Conservation (phyloP, 176 grass and related monocot genomes). For the Poa annua region DNA sequence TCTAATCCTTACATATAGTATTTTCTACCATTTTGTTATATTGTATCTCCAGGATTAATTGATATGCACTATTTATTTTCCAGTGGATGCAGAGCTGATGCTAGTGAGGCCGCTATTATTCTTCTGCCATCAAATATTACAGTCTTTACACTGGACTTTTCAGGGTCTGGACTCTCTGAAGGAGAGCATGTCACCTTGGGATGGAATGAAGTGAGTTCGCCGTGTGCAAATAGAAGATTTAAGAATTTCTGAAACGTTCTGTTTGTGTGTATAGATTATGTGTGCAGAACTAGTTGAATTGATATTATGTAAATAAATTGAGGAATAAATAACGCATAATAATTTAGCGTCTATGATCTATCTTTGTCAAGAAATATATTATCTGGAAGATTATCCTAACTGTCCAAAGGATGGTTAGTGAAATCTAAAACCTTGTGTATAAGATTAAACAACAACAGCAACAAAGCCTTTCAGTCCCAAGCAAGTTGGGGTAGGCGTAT, state of each 20-base stretch:
- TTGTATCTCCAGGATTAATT: slow-evolving; percentile 42
- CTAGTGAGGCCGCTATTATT: slow-evolving; percentile 98
- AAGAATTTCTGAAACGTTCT: slow-evolving; percentile 10
- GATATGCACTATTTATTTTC: slow-evolving; percentile 59
- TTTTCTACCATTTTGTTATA: slow-evolving; percentile 30
- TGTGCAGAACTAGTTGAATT: slow-evolving; percentile 3
- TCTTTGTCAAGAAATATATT: slow-evolving; percentile 26
- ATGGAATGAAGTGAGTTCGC: slow-evolving; percentile 91
- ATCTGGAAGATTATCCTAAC: neutral
- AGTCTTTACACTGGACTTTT: slow-evolving; percentile 99
- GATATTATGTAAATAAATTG: neutral
- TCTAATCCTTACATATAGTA: slow-evolving; percentile 7
- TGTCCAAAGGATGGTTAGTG: slow-evolving; percentile 16
- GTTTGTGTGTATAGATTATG: slow-evolving; percentile 17
- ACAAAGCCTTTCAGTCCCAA: no score
- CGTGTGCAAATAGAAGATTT: slow-evolving; percentile 30
- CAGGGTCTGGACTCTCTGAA: slow-evolving; percentile 98
- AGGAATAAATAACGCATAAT: neutral
- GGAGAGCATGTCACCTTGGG: slow-evolving; percentile 98
- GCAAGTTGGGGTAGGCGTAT: no score
- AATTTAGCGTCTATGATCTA: neutral
- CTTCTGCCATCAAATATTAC: slow-evolving; percentile 96
- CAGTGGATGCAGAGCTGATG: slow-evolving; percentile 99
- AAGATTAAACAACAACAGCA: neutral
- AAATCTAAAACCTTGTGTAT: slow-evolving; percentile 1